phyloP scores from a whole-genome alignment of 805 yeast species.

The Saccharomycopsis synnaedendra region DNA sequence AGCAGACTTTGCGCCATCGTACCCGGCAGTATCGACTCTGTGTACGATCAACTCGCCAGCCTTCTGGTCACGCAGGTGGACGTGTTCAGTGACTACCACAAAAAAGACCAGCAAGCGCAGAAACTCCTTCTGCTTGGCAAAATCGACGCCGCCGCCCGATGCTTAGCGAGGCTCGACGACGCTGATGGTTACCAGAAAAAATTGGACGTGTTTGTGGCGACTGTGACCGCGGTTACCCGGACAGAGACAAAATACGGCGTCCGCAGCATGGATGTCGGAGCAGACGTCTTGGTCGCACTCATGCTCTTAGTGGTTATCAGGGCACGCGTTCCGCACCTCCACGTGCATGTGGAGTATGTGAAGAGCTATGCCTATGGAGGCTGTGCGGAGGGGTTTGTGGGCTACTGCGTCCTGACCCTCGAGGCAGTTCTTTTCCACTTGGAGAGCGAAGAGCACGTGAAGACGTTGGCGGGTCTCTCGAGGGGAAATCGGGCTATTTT shows the following conservation, averaged over 20 bases:
- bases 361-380: conserved; percentile 41
- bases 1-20: conserved; percentile 25
- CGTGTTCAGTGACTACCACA: conserved; percentile 22
- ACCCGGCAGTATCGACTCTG: conserved; percentile 17
- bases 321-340: conserved; percentile 45
- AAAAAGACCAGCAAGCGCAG: conserved; percentile 21
- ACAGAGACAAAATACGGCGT: conserved; percentile 13
- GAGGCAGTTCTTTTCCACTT: conserved; percentile 72
- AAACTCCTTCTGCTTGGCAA: conserved; percentile 26
- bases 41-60: conserved; percentile 20
- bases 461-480: conserved; percentile 31
- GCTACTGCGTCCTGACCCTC: conserved; percentile 71
- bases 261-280: conserved; percentile 40
- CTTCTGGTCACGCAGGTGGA: conserved; percentile 34
- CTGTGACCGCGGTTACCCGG: conserved; percentile 40
- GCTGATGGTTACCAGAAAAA: conserved; percentile 39
- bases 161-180: conserved; percentile 35
- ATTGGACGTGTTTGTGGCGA: conserved; percentile 34
- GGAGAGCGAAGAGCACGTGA: conserved; percentile 26
- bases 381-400: conserved; percentile 28
- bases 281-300: conserved; percentile 69
- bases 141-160: conserved; percentile 38
- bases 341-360: conserved; percentile 55
- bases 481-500: conserved; percentile 41
- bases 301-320: conserved; percentile 61